phyloP scores from a whole-genome alignment of 768 basidiomycete species.

The Calocybe gangraenosa region DNA sequence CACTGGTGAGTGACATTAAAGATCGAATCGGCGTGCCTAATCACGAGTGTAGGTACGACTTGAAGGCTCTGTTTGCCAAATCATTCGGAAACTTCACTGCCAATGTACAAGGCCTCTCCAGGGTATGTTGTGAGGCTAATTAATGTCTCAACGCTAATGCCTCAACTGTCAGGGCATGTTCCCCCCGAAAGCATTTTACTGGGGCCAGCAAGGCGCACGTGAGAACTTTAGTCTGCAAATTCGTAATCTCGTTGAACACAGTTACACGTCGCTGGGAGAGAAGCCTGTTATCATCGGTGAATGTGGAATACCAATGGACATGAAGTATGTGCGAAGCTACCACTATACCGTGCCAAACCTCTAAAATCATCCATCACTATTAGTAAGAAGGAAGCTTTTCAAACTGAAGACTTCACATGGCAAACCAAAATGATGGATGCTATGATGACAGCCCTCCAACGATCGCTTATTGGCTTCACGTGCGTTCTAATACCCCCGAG shows the following conservation, averaged over 20 bases:
- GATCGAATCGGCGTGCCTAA: background rate
- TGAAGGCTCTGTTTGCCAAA: constrained; percentile 84
- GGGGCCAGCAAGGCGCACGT: constrained; percentile 78
- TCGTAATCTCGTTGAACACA: constrained; percentile 67
- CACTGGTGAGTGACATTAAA: constrained; percentile 27
- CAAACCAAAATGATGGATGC: constrained; percentile 95
- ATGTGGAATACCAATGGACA: constrained; percentile 94
- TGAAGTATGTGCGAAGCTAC: constrained; percentile 70
- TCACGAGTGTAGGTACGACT: constrained; percentile 76
- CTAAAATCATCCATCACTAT: background rate
- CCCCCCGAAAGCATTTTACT: constrained; percentile 74
- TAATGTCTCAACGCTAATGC: background rate
- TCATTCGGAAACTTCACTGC: constrained; percentile 81
- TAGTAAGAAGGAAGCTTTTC: constrained; percentile 71
- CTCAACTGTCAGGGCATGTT: constrained; percentile 70
- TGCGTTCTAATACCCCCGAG: constrained; percentile 34
- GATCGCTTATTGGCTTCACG: constrained; percentile 80
- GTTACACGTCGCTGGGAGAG: constrained; percentile 70
- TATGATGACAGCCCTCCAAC: constrained; percentile 78
- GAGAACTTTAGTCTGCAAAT: constrained; percentile 85
- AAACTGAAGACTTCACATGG: constrained; percentile 70
- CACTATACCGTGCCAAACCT: background rate
- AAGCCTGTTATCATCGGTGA: constrained; percentile 87
- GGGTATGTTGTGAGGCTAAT: constrained; percentile 42
- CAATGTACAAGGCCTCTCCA: constrained; percentile 89